Percentiles rank a stretch among this genome's conserved stretches.
Conservation (phyloP, 805 yeast species). For the Yarrowia divulgata region DNA sequence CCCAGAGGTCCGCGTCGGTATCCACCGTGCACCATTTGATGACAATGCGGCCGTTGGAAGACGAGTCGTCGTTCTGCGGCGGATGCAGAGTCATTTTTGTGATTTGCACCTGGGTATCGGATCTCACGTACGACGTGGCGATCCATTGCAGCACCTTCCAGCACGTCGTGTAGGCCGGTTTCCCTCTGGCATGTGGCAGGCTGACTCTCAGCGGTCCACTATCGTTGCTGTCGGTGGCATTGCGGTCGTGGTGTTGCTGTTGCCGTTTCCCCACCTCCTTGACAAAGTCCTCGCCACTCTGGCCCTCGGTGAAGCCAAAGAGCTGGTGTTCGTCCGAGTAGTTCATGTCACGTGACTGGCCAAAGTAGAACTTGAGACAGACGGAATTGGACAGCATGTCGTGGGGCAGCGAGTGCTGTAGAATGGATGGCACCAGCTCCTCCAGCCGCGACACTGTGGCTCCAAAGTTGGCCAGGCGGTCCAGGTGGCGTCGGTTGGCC, state of each 20-base stretch:
- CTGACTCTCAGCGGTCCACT: slow-evolving; percentile 3
- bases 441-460: slow-evolving; percentile 20
- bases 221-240: neutral
- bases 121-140: slow-evolving; percentile 21
- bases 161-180: slow-evolving; percentile 29
- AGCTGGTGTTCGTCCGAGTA: slow-evolving; percentile 22
- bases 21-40: slow-evolving; percentile 31
- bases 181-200: slow-evolving; percentile 27
- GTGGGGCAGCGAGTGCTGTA: slow-evolving; percentile 24
- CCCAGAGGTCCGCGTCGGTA: slow-evolving; percentile 7
- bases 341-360: slow-evolving; percentile 19
- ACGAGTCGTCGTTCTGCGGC: slow-evolving; percentile 24
- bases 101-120: slow-evolving; percentile 22
- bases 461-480: slow-evolving; percentile 39
- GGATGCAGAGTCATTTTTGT: slow-evolving; percentile 30
- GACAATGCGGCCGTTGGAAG: slow-evolving; percentile 5
- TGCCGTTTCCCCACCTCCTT: slow-evolving; percentile 23
- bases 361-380: slow-evolving; percentile 37
- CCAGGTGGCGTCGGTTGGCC: slow-evolving; percentile 22
- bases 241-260: neutral
- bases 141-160: slow-evolving; percentile 31
- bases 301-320: slow-evolving; percentile 29
- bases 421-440: slow-evolving; percentile 26
- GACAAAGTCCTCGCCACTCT: slow-evolving; percentile 20
- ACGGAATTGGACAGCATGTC: slow-evolving; percentile 33